Conservation (phyloP, 495 filamentous ascomycete genomes). For the Beverwykella pulmonaria region DNA sequence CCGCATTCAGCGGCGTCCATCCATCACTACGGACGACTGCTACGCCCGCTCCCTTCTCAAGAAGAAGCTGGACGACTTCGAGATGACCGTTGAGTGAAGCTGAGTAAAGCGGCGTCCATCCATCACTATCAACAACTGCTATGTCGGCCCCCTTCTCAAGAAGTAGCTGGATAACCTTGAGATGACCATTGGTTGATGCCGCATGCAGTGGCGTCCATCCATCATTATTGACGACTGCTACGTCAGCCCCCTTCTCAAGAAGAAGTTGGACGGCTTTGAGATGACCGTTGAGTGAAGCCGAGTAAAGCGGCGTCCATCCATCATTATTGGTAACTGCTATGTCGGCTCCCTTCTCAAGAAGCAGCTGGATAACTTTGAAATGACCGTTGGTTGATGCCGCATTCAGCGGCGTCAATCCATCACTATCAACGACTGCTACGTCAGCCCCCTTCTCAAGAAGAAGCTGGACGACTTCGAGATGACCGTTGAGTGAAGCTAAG, state of each 20-base stretch:
- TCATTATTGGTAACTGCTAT: neutral
- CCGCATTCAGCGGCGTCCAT: neutral
- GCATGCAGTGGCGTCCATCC: too few relatives aligned
- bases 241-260: constrained; percentile 1
- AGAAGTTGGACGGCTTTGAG: neutral
- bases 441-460: neutral
- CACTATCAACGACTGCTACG: neutral
- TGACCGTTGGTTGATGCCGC: neutral
- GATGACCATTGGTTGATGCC: neutral
- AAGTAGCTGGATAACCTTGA: neutral
- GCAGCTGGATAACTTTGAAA: neutral
- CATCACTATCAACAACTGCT: neutral
- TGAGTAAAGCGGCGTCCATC: neutral
- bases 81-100: neutral
- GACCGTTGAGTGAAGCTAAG: neutral
- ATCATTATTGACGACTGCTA: neutral
- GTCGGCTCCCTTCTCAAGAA: neutral
- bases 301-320: neutral
- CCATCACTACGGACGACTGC: too few relatives aligned
- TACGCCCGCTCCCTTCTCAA: neutral
- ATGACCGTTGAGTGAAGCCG: neutral
- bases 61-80: neutral
- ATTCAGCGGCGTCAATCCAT: neutral
- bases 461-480: too few relatives aligned
- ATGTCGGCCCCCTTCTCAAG: neutral